Evolutionary conservation across 306 rosid species (phyloP), one percentile per base, ranked within the genome.

Genomic region (Lathyrus sativus): DNA sequence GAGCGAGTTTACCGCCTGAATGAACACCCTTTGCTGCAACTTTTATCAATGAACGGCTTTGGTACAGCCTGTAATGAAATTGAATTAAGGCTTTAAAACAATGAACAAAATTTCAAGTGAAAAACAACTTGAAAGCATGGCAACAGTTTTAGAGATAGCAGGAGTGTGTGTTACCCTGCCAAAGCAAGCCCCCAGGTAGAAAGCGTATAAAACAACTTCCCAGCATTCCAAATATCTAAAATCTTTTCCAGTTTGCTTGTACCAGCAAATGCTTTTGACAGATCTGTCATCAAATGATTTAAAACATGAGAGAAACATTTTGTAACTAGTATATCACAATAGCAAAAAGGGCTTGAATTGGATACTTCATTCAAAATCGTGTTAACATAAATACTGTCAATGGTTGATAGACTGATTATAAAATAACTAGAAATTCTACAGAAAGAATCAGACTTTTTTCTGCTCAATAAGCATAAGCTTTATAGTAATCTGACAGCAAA

Each of bases 171-270:
- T 75, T 76, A 93, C 97, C 97, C 97, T 0, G 87, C 80, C 71
- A 93, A 84, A 74, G 99, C 89, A 79, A 93, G 96, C 73, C 99
- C 99, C 99, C 99, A 93, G 35, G 97, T 88, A 80, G 96, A 81
- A 26, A 93, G 75, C 41, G 95, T 42, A 79, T 90, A 93, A 62
- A 93, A 88, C 80, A 90, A 44, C 74, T 64, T 84, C 50, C 99
- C 97, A 24, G 99, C 97, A 74, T 84, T 75, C 97, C 99, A 90
- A 64, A 93, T 84, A 68, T 76, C 82, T 19, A 90, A 49, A 59
- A 84, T 42, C 79, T 73, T 87, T 76, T 80, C 95, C 78, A 90
- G 63, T 80, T 86, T 93, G 84, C 86, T 82, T 46, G 87, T 80
- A 65, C 90, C 84, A 38, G 18, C 71, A 78, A 86, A 73, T n/a